Base-by-base conservation (phyloP, 2,329 filamentous ascomycete genomes). In the Cordyceps fumosorosea region DNA sequence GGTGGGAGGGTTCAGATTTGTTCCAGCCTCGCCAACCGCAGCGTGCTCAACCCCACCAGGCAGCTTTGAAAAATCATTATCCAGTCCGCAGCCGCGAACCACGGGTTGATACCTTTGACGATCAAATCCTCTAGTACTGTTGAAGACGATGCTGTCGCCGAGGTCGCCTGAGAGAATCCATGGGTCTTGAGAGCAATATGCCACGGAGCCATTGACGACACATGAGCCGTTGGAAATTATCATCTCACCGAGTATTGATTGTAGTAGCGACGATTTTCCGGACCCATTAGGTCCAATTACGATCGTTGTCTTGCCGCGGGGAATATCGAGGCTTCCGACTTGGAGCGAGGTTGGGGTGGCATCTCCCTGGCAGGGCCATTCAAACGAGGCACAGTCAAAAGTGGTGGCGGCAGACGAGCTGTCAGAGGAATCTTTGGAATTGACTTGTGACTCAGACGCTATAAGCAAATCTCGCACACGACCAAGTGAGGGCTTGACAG, bases 221-320 rank as follows among this genome's bases (percentile, higher is more conserved):
- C 40, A 60, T 22, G 37, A n/a, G 6, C 58, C 58, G 3, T 40
- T 24, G 12, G 11, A 24, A 4, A 54, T 8, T 20, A 54, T 32
- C 60, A 62, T 62, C 29, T 62, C 60, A 16, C 60, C 60, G 0
- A 62, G 45, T 45, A 62, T 62, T 3, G 60, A 45, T n/a, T 52
- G 54, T 4, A 62, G 40, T 14, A 62, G 16, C 5, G 54, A 62
- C 22, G 60, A 44, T 24, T 53, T 62, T n/a, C 60, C 54, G 14
- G 60, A 26, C 7, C 60, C 60, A 42, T 62, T 62, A 1, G 22
- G 24, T 0, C 60, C 60, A 57, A 62, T 62, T 3, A 62, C 20
- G 2, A 45, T 26, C 10, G 52, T 50, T 3, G 18, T 20, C 50
- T 51, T 12, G 14, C 26, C 37, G 7, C 52, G 59, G 20, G 59